Base-by-base conservation (phyloP, 1,284 basidiomycete species). In the Boletus smithii region DNA sequence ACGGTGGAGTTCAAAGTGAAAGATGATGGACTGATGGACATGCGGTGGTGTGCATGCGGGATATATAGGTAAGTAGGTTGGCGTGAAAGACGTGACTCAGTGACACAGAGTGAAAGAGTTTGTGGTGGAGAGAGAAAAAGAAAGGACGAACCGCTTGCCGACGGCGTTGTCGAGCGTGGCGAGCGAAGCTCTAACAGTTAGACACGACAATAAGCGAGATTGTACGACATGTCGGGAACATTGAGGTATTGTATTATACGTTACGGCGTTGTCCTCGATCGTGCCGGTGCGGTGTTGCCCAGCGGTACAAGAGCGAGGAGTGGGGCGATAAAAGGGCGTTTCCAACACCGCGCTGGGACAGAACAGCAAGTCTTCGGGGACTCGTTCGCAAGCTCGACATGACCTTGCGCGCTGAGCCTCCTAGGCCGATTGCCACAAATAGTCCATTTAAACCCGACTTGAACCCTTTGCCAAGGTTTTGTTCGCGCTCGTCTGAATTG, bases 21-120 rank as follows among this genome's bases (percentile, higher is more conserved):
- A 49, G 53, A 52, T 50, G 59, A 49, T 40, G 52, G 41, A 37
- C 20, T 41, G 48, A 58, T 53, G 61, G 46, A 56, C 61, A 66
- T 62, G 61, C 48, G 63, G 62, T 48, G 27, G 46, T 29, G 43
- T 52, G 62, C 61, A 65, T 65, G 62, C 60, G 53, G 46, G 50
- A 49, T 51, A 49, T 56, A 55, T 49, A 51, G 44, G 44, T 42
- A 49, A 51, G 45, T 39, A 45, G 30, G 55, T 53, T 42, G 49
- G 44, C 48, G 60, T 62, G 56, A 61, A 53, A 41, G 48, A 45
- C 50, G 60, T 62, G 48, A 55, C 40, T 36, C n/a, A n/a, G 58
- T 53, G 54, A n/a, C 40, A 48, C 48, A 37, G 41, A 34, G 50
- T 57, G 50, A 52, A 61, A 42, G 27, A 29, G 17, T n/a, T 44